These are phyloP conservation scores for slime mould (Dictyostelium discoideum) DNA, from an alignment of 78 protist species.

Conservation along the genomic window dicty_2.7 NC_007088.5:6730001-6730500, in stretches of 20 bases:
- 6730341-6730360: constrained; percentile 92
- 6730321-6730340: constrained; percentile 84
- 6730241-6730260: constrained; percentile 95
- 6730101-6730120: constrained; percentile 96
- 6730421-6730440: constrained; percentile 90
- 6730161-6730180: constrained; percentile 98
- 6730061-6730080: constrained; percentile 99
- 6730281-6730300: constrained; percentile 99
- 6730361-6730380: constrained; percentile 94
- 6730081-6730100: constrained; percentile 99
- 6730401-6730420: constrained; percentile 90
- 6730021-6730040: constrained; percentile 86
- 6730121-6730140: constrained; percentile 95
- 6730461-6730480: constrained; percentile 73
- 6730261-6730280: constrained; percentile 96
- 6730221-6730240: constrained; percentile 90
- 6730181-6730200: constrained; percentile 95
- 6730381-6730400: constrained; percentile 97
- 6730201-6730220: constrained; percentile 97
- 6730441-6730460: constrained; percentile 88
- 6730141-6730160: constrained; percentile 98
- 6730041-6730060: constrained; percentile 97
- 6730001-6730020: constrained; percentile 34
- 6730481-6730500: constrained; percentile 84
- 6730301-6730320: constrained; percentile 95